A percentile compares a stretch with the other conserved stretches of the same genome.
Conservation (phyloP, 345 rosid species). For the Orychophragmus violaceus region DNA sequence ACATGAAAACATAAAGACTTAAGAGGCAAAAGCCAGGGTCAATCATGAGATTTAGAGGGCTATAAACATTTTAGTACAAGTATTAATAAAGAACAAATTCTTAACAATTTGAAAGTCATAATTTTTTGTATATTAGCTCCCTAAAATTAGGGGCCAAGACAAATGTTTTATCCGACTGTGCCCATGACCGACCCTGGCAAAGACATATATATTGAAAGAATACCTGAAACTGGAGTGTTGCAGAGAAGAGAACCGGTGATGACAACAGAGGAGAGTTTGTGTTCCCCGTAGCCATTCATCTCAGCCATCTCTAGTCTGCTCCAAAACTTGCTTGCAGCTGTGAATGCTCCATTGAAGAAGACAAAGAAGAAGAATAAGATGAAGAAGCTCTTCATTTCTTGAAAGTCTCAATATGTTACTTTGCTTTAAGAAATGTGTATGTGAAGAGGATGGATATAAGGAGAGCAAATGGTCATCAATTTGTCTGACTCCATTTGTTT, state of each 20-base stretch:
- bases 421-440: background rate
- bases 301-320: conserved; percentile 30
- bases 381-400: conserved; percentile 16
- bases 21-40: too few species aligned
- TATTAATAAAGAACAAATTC: too few species aligned
- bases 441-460: conserved; percentile 19
- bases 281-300: conserved; percentile 33
- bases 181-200: too few species aligned
- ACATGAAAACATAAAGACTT: background rate
- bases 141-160: too few species aligned
- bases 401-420: background rate
- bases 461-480: background rate
- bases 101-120: too few species aligned
- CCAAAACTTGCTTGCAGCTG: conserved; percentile 29
- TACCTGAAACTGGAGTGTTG: conserved; percentile 29
- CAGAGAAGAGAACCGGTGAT: conserved; percentile 30
- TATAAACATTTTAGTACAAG: too few species aligned
- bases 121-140: too few species aligned
- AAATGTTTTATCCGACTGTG: too few species aligned
- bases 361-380: conserved; percentile 10
- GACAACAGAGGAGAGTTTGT: conserved; percentile 30
- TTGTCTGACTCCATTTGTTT: conserved; percentile 9
- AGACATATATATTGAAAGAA: background rate
- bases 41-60: too few species aligned
- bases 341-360: conserved; percentile 22